Percentiles rank a stretch among this genome's conserved stretches.
Evolutionary conservation across 2,329 filamentous ascomycete genomes (phyloP).

Genomic region (Botrytis tulipae): DNA sequence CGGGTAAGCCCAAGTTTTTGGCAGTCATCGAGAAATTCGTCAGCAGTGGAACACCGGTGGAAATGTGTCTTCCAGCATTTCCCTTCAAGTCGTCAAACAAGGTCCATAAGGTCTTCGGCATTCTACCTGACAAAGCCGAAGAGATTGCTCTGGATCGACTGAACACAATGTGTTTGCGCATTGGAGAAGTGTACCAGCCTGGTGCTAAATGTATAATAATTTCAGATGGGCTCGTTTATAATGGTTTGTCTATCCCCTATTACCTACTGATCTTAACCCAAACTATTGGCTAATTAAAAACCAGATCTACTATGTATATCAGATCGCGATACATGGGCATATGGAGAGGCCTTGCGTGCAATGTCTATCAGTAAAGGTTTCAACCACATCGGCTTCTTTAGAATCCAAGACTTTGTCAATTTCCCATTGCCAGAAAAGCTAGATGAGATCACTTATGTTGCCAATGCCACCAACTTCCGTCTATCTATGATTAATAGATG

Average conservation of each 20-base stretch:
- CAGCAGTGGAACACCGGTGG: neutral
- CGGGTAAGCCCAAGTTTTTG: neutral
- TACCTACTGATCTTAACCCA: fast-evolving
- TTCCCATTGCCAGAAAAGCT: neutral
- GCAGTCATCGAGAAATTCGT: neutral
- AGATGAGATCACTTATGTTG: neutral
- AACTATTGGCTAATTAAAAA: neutral
- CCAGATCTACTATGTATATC: neutral
- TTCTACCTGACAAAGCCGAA: neutral
- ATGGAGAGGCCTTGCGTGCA: neutral
- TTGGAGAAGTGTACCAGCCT: neutral
- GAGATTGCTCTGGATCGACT: neutral
- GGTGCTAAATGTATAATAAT: neutral
- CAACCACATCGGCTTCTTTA: neutral
- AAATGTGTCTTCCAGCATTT: neutral
- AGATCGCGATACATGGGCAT: neutral
- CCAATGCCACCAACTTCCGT: neutral
- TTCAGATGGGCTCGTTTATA: neutral
- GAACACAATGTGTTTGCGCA: neutral
- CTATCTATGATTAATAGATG: neutral
- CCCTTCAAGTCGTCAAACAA: neutral
- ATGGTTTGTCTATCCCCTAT: neutral
- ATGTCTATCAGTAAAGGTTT: neutral
- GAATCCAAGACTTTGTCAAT: neutral
- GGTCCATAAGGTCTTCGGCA: neutral